Evolutionary conservation across 768 basidiomycete species (phyloP).

Genomic region (Peribolospora baueri): DNA sequence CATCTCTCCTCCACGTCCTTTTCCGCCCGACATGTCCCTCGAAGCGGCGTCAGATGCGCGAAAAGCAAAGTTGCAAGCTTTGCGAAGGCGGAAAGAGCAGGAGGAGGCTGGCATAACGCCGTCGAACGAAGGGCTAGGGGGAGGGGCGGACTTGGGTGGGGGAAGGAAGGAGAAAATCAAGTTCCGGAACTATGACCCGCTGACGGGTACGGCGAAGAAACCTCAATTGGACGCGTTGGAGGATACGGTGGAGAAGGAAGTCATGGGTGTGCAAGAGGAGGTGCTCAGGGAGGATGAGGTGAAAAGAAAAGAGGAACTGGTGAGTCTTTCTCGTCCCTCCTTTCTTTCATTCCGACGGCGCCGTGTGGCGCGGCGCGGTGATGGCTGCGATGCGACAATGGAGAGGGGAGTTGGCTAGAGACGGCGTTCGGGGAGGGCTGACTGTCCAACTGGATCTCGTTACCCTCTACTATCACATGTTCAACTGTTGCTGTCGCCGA

Average conservation of each 20-base stretch:
- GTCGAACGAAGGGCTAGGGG: not conserved
- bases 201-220: conserved; percentile 52
- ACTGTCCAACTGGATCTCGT: not conserved
- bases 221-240: conserved; percentile 32
- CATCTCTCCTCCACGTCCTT: no score
- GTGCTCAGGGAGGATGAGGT: conserved; percentile 73
- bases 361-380: no score
- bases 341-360: not conserved
- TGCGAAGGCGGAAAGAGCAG: conserved; percentile 15
- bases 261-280: conserved; percentile 56
- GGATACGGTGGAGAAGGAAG: conserved; percentile 70
- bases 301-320: conserved; percentile 63
- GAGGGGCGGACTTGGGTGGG: not conserved
- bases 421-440: no score
- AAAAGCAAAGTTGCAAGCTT: conserved; percentile 19
- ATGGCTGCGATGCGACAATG: no score
- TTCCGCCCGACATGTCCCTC: conserved; percentile 2
- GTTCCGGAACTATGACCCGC: conserved; percentile 69
- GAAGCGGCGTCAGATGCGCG: conserved; percentile 17
- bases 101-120: conserved; percentile 7
- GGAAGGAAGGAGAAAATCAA: conserved; percentile 18
- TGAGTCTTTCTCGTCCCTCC: conserved; percentile 21
- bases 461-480: not conserved
- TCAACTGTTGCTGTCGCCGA: not conserved
- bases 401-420: no score